Percentiles rank a stretch among this genome's conserved stretches.
These are phyloP conservation scores for Liquidambar formosana DNA, from an alignment of 164 flowering plant species.

Conservation along the genomic window DNA sequence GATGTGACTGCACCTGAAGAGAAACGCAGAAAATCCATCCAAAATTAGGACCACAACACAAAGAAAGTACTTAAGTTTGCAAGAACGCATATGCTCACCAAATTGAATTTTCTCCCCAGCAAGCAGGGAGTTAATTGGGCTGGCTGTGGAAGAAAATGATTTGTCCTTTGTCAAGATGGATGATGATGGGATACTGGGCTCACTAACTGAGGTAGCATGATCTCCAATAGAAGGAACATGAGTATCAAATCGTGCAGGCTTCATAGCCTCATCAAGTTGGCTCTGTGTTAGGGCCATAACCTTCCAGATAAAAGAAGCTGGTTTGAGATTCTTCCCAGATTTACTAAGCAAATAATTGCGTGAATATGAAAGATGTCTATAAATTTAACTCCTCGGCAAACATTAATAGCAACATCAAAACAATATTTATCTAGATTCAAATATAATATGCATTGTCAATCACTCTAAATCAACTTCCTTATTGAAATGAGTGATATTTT, in stretches of 20 bases:
- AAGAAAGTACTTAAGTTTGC: not conserved
- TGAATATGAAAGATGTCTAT: no score
- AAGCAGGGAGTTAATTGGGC: slow-evolving; percentile 82
- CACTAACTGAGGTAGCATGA: slow-evolving; percentile 35
- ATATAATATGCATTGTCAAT: not conserved
- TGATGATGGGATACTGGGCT: slow-evolving; percentile 53
- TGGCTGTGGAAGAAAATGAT: slow-evolving; percentile 56
- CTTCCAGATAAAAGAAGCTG: slow-evolving; percentile 33
- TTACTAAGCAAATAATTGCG: not conserved
- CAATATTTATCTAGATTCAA: not conserved
- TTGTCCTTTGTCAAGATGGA: slow-evolving; percentile 65
- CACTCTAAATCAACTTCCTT: no score
- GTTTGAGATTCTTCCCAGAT: slow-evolving; percentile 4
- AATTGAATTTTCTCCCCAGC: slow-evolving; percentile 98
- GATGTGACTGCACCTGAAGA: slow-evolving; percentile 93
- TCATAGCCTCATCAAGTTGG: slow-evolving; percentile 94
- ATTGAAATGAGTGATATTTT: no score
- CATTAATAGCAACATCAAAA: not conserved
- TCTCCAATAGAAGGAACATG: slow-evolving; percentile 52
- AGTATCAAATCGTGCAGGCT: slow-evolving; percentile 58
- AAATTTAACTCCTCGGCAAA: not conserved
- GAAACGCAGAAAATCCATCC: not conserved
- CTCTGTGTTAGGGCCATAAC: slow-evolving; percentile 81
- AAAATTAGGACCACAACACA: not conserved
- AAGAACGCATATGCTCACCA: slow-evolving; percentile 47